A percentile compares a stretch with the other conserved stretches of the same genome.
Conservation (phyloP, 805 yeast species). For the Blastobotrys americana region DNA sequence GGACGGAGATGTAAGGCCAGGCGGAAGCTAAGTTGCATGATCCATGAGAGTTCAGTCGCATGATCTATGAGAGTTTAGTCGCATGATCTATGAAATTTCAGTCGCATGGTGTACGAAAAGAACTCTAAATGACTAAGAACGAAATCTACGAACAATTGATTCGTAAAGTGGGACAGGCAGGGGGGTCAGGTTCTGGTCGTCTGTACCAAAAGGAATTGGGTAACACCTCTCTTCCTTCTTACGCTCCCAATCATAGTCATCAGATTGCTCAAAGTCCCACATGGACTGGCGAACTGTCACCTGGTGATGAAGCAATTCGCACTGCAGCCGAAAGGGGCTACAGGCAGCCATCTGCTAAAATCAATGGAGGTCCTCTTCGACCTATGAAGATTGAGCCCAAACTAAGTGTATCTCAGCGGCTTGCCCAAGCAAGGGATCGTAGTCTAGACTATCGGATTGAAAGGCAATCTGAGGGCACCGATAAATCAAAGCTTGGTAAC, state of each 20-base stretch:
- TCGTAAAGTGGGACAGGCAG: background rate
- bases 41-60: no score
- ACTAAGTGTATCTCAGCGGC: slow-evolving; percentile 30
- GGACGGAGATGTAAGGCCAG: no score
- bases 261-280: slow-evolving; percentile 46
- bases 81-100: no score
- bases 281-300: slow-evolving; percentile 53
- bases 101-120: no score
- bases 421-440: slow-evolving; percentile 56
- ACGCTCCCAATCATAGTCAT: slow-evolving; percentile 38
- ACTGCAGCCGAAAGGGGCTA: background rate
- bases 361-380: background rate
- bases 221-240: slow-evolving; percentile 36
- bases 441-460: slow-evolving; percentile 55
- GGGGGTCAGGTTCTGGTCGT: no score
- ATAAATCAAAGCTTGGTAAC: slow-evolving; percentile 13
- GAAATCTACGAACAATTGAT: background rate
- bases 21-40: no score
- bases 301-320: slow-evolving; percentile 36
- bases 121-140: background rate
- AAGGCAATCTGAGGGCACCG: slow-evolving; percentile 31
- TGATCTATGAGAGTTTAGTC: no score
- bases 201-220: slow-evolving; percentile 37
- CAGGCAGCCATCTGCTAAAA: background rate
- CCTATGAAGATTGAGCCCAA: background rate